Evolutionary conservation across 345 rosid genomes (phyloP), one percentile per base, ranked within the genome.

Genomic region (Fremontodendron californicum): DNA sequence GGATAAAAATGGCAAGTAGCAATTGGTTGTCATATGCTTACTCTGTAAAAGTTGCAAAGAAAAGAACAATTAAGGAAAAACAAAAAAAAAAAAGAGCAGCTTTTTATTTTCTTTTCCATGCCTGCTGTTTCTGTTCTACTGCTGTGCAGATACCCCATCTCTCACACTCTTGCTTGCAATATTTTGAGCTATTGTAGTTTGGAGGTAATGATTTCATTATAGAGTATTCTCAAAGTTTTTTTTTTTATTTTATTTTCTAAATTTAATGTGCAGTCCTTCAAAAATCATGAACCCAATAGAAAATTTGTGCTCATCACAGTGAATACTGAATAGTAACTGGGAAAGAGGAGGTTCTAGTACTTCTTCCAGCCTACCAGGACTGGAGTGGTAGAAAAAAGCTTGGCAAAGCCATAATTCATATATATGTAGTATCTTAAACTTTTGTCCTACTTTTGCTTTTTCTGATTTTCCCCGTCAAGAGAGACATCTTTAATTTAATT

Each of bases 101-200:
- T 66, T 79, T 82, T 29, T 67, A 15, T 66, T 54, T 62, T 40
- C 19, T 73, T 72, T 66, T 23, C 73, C 77, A 75, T 78, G 83
- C 82, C 77, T 75, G 80, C 65, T 71, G 62, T 57, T 25, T 23
- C 40, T 46, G 43, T 25, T 29, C 37, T 68, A 67, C 72, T 46
- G 58, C 74, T 21, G 51, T 37, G 69, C 40, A 48, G 58, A 46
- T 10, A 8, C 33, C 51, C 51, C 21, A 6, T 62, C 13, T 18
- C 18, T 37, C n/a, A 10, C 49, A 2, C 71, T 40, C 29, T 11
- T 19, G 27, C 27, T 35, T 4, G 10, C 29, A 39, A 9, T 7
- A 16, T 65, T n/a, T 37, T 19, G 27, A 18, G 25, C 11, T 65
- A 65, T 13, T 29, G 4, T 29, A 2, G 5, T 63, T 63, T 35